Evolutionary conservation across 1,284 basidiomycete species (phyloP), one percentile per base, ranked within the genome.

Genomic region (Pascua sp.): DNA sequence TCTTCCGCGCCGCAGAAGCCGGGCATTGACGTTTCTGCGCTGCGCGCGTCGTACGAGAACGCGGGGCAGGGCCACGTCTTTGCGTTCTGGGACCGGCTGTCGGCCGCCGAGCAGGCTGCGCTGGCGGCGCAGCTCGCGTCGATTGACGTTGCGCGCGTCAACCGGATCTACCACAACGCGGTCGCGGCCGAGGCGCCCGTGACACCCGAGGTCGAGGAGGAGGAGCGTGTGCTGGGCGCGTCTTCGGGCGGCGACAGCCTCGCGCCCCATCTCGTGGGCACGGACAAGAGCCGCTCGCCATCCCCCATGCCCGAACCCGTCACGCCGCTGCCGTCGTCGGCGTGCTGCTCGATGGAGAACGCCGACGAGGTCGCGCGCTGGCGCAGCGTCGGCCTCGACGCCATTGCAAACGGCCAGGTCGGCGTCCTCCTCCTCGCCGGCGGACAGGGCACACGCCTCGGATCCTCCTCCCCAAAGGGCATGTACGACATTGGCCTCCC

Each of bases 401-500:
- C 95, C 52, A 85, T 97, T 67, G 84, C 86, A 11, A 77, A 84
- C 38, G 88, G 90, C 63, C 80, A 91, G 67, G 92, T 98, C 44
- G 96, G 87, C 38, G 93, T 98, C 11, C 82, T 99, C 37, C 83
- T 99, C 68, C 90, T 99, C 88, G 96, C 96, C 2, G 96, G 96
- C 50, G 96, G 96, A 4, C 96, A 99, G 79, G 96, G 96, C 18
- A 96, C 94, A 15, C 84, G 96, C 53, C 81, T 99, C 49, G 96
- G 96, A 42, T 94, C 90, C 67, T 84, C 83, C 41, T 88, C 88
- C 18, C 96, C 96, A 32, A 99, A 99, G 75, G 96, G 96, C 11
- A 97, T 94, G 81, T 98, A 97, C 80, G 91, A 98, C 75, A 97
- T 98, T 67, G 88, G 88, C 15, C 82, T 99, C 44, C 91, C 93